Conservation (phyloP, 2,329 filamentous ascomycete species). For the Ilyonectria sp. region DNA sequence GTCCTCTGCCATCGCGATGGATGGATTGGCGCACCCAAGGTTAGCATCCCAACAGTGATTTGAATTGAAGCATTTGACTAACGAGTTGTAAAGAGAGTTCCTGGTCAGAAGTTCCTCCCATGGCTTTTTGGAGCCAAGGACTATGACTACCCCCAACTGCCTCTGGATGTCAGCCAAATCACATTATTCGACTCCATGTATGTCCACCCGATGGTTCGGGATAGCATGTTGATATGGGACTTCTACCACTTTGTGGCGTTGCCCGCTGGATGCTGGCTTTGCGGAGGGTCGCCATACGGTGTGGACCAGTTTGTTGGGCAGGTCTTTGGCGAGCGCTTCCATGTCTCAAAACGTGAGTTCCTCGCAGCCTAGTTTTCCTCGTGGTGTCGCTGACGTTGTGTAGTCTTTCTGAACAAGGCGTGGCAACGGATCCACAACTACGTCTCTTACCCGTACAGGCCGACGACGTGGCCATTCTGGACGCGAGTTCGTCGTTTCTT, state of each 20-base stretch:
- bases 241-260: constrained; percentile 27
- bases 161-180: constrained; percentile 54
- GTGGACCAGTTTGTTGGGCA: constrained; percentile 38
- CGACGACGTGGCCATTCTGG: constrained; percentile 39
- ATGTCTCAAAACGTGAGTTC: constrained; percentile 44
- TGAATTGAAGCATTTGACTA: background rate
- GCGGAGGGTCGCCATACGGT: constrained; percentile 21
- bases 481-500: constrained; percentile 53
- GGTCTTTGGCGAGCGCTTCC: constrained; percentile 46
- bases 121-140: constrained; percentile 34
- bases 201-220: constrained; percentile 52
- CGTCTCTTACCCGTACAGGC: constrained; percentile 53
- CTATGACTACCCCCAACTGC: constrained; percentile 28
- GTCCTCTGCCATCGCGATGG: constrained; percentile 60
- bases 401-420: constrained; percentile 55
- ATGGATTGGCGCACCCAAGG: constrained; percentile 46
- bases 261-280: constrained; percentile 39
- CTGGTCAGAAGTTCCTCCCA: constrained; percentile 29
- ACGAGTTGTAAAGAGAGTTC: constrained; percentile 11
- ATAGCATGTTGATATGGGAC: constrained; percentile 32
- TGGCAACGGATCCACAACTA: constrained; percentile 54
- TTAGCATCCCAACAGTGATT: background rate
- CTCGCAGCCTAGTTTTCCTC: background rate
- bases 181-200: constrained; percentile 62
- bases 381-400: background rate